These are phyloP conservation scores for Cordyceps javanica DNA, from an alignment of 2,329 filamentous ascomycete species.

Conservation along the genomic window DNA sequence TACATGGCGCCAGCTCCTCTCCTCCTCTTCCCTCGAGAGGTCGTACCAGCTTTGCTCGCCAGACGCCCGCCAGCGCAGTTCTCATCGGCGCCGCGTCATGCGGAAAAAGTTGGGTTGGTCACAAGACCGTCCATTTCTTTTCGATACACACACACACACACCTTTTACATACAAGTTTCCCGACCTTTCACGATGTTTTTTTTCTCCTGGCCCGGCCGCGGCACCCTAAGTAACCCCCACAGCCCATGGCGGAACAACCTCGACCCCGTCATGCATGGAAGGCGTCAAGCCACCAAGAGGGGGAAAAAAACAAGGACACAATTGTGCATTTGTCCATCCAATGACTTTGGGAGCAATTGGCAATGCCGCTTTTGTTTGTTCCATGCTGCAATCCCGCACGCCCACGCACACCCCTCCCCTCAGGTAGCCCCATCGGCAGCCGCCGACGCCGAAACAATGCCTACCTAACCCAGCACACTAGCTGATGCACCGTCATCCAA, in stretches of 20 bases:
- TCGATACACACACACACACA: neutral
- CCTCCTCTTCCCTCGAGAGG: too few relatives aligned
- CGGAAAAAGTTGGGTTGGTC: neutral
- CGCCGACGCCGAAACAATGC: conserved; percentile 2
- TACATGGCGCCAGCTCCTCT: conserved; percentile 1
- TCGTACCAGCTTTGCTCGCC: neutral
- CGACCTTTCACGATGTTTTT: too few relatives aligned
- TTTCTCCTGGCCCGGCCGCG: too few relatives aligned
- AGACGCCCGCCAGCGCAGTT: neutral
- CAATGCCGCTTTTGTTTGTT: neutral
- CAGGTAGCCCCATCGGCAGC: conserved; percentile 1
- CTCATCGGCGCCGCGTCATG: neutral
- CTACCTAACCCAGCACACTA: conserved; percentile 8
- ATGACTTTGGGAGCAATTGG: neutral
- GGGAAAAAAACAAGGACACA: neutral
- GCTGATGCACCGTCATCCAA: neutral
- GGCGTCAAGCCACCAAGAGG: neutral
- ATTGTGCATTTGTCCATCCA: neutral
- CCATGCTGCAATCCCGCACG: neutral
- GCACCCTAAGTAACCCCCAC: too few relatives aligned
- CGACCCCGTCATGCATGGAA: neutral
- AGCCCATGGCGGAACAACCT: neutral
- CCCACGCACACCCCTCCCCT: neutral
- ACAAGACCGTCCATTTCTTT: conserved; percentile 1
- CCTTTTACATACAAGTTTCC: too few relatives aligned